A percentile compares a stretch with the other conserved stretches of the same genome.
phyloP scores from a whole-genome alignment of 495 filamentous ascomycete genomes.

The Platismatia glauca region DNA sequence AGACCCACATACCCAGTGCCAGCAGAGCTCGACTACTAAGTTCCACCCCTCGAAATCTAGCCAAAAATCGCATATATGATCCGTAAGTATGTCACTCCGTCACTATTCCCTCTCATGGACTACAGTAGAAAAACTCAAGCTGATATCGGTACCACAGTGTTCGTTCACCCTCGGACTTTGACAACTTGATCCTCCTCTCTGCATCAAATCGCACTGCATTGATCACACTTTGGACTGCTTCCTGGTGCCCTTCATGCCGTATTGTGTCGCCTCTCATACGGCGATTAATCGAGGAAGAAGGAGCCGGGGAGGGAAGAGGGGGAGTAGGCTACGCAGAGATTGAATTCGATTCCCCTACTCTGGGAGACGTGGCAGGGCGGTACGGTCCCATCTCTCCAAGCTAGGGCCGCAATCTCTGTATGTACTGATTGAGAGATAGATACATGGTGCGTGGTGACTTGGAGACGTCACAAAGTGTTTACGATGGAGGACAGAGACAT shows the following conservation, averaged over 20 bases:
- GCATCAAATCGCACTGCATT: constrained; percentile 50
- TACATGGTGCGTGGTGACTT: background rate
- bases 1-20: background rate
- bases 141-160: constrained; percentile 25
- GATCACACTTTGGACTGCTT: constrained; percentile 62
- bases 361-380: constrained; percentile 42
- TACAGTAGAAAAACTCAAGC: constrained; percentile 5
- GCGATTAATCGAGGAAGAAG: constrained; percentile 42
- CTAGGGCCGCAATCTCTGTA: background rate
- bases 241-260: constrained; percentile 53
- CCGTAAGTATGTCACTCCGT: constrained; percentile 5
- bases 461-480: too few species aligned
- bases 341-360: constrained; percentile 52
- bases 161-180: constrained; percentile 50
- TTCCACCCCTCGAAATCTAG: background rate
- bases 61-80: constrained; percentile 12
- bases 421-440: background rate
- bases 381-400: constrained; percentile 31
- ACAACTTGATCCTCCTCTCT: constrained; percentile 50
- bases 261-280: constrained; percentile 44
- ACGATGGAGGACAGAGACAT: constrained; percentile 3
- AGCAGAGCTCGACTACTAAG: background rate
- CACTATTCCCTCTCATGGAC: constrained; percentile 10
- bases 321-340: constrained; percentile 54
- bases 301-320: constrained; percentile 50